These are phyloP conservation scores for Casuarina glauca DNA, from an alignment of 306 rosid species.

Conservation along the genomic window DNA sequence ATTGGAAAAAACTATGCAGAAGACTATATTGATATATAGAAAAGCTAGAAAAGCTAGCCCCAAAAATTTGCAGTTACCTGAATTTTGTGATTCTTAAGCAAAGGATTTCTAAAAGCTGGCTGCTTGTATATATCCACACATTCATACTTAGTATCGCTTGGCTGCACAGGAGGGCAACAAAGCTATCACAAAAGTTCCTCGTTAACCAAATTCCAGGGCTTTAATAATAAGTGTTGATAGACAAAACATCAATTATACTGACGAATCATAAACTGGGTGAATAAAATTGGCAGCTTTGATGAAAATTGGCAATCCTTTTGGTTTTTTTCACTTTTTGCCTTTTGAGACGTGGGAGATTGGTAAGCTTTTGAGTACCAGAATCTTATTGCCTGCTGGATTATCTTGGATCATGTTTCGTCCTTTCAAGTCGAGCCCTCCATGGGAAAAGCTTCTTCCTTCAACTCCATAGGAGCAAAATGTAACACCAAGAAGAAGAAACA, in stretches of 20 bases:
- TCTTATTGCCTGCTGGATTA: neutral
- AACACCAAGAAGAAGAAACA: neutral
- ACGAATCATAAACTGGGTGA: too few species aligned
- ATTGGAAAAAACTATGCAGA: too few species aligned
- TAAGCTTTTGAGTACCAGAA: neutral
- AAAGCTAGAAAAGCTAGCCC: too few species aligned
- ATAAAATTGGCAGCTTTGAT: too few species aligned
- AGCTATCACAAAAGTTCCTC: neutral
- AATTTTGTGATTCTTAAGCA: slow-evolving; percentile 33
- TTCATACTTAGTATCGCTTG: neutral
- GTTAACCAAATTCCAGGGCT: neutral
- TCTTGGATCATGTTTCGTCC: neutral
- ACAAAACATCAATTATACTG: neutral
- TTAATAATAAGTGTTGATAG: neutral
- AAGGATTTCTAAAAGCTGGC: slow-evolving; percentile 32
- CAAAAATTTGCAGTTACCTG: slow-evolving; percentile 18
- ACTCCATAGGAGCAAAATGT: neutral
- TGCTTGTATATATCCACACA: slow-evolving; percentile 37
- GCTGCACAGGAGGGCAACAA: neutral
- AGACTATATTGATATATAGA: too few species aligned
- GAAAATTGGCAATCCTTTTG: too few species aligned
- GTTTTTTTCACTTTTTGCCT: neutral
- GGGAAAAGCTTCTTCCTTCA: neutral
- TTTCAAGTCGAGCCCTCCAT: neutral
- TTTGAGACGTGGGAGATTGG: neutral